phyloP scores from a whole-genome alignment of 1,139 yeast species.

The Nakaseomyces delphensis region DNA sequence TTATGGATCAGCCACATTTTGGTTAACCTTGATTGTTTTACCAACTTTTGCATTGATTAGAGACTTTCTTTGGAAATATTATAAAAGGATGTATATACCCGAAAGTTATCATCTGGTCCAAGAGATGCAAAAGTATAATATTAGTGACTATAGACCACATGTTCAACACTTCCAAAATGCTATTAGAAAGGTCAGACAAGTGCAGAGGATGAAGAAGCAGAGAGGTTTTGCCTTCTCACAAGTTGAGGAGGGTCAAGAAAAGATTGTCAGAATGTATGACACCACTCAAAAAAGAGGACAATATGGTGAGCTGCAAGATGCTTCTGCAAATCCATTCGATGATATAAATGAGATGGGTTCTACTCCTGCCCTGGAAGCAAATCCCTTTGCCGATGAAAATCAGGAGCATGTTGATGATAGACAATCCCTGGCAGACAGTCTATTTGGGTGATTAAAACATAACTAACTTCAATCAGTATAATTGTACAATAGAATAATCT shows the following conservation, averaged over 20 bases:
- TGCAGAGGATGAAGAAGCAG: conserved; percentile 94
- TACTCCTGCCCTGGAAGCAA: conserved; percentile 3
- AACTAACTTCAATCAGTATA: too few relatives aligned
- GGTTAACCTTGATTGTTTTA: conserved; percentile 74
- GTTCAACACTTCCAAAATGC: conserved; percentile 97
- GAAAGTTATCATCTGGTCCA: conserved; percentile 92
- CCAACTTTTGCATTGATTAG: conserved; percentile 72
- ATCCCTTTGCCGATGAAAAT: conserved; percentile 12
- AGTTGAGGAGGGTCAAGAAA: conserved; percentile 89
- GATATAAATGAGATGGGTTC: conserved; percentile 13
- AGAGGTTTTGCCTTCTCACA: conserved; percentile 98
- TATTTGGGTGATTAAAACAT: not conserved
- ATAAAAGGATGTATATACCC: conserved; percentile 83
- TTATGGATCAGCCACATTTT: conserved; percentile 71
- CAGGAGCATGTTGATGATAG: not conserved
- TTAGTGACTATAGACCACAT: conserved; percentile 89
- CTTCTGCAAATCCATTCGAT: conserved; percentile 29
- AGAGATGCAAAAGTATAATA: conserved; percentile 91
- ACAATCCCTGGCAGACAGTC: conserved; percentile 1
- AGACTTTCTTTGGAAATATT: conserved; percentile 91
- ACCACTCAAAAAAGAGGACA: conserved; percentile 60
- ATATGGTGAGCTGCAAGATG: conserved; percentile 45
- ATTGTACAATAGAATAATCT: not conserved
- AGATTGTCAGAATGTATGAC: conserved; percentile 86
- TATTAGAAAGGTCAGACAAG: conserved; percentile 93